Evolutionary conservation across 169 alveolate genomes (phyloP).

Genomic region (Cryptosporidium andersoni): DNA sequence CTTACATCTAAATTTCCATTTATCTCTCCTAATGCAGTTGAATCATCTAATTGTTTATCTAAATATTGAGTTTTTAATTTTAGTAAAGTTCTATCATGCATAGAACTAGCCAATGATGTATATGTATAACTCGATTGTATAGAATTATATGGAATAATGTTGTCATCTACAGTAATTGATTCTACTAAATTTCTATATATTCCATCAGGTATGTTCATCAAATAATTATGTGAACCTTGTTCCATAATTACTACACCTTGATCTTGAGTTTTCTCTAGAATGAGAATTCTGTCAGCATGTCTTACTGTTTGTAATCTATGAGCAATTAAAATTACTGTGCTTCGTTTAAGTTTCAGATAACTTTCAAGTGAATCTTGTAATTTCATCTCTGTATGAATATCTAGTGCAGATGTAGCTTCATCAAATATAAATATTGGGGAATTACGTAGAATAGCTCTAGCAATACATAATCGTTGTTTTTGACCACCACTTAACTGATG

Average conservation of each 20-base stretch:
- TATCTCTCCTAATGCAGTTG: neutral
- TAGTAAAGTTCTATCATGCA: slow-evolving; percentile 1
- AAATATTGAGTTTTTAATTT: slow-evolving; percentile 22
- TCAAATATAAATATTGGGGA: slow-evolving; percentile 90
- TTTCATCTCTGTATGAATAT: slow-evolving; percentile 70
- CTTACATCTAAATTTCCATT: slow-evolving; percentile 6
- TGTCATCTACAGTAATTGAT: neutral
- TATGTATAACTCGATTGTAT: too few species aligned
- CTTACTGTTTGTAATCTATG: slow-evolving; percentile 78
- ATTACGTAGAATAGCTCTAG: slow-evolving; percentile 85
- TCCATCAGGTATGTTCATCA: slow-evolving; percentile 55
- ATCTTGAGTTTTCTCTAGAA: slow-evolving; percentile 17
- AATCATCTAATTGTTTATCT: neutral
- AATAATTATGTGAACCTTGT: slow-evolving; percentile 71
- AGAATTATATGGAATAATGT: neutral
- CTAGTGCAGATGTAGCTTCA: slow-evolving; percentile 97
- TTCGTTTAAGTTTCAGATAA: slow-evolving; percentile 69
- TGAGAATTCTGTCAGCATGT: slow-evolving; percentile 73
- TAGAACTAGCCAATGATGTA: neutral
- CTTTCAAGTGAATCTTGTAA: slow-evolving; percentile 17
- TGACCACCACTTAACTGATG: slow-evolving; percentile 88
- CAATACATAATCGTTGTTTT: slow-evolving; percentile 89
- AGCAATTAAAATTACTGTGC: slow-evolving; percentile 79
- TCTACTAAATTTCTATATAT: slow-evolving; percentile 49
- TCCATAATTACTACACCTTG: slow-evolving; percentile 73